Base-by-base conservation (phyloP, 1,284 basidiomycete genomes). In the Sphaerobolus stellatus region DNA sequence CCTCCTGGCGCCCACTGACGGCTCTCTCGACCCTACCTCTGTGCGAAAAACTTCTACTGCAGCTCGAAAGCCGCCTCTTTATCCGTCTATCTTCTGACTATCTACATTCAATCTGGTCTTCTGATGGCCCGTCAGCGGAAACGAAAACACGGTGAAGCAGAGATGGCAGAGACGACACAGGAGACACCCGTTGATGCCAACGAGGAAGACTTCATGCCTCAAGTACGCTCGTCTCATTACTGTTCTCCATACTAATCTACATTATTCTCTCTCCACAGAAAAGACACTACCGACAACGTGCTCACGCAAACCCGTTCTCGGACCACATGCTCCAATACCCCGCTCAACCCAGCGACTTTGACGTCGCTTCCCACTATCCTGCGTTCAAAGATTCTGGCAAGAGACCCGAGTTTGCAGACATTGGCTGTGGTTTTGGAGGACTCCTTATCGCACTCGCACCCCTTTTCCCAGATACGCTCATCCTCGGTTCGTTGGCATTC, bases 361-460 rank as follows among this genome's bases (percentile, higher is more conserved):
- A 97, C 72, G 98, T 95, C 94, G 73, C 78, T 9, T 71, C 75
- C 16, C 92, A 97, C 71, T 99, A 88, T 71, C 96, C 96, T 2
- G 78, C 81, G 33, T 89, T 86, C 68, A 70, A 76, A 20, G 43
- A 5, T 58, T 69, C 79, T 5, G 76, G 74, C 22, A 86, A 86
- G 67, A 73, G 75, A 13, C 95, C 97, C 33, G 94, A 96, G 72
- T 97, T 96, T 67, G 96, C 93, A 2, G 97, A 99, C 71, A 85
- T 99, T 22, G 97, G 97, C 0, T 99, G 97, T 70, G 97, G 97
- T 36, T 99, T 99, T 66, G 97, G 97, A 16, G 97, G 97, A 6
- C 81, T 99, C 40, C 76, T 98, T 56, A 91, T 97, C 65, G 77
- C 90, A 7, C 83, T 99, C 24, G 94, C 95, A 0, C 94, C 95